phyloP scores from a whole-genome alignment of 192 early-diverging fungal species.

The Umbelopsis sp. region DNA sequence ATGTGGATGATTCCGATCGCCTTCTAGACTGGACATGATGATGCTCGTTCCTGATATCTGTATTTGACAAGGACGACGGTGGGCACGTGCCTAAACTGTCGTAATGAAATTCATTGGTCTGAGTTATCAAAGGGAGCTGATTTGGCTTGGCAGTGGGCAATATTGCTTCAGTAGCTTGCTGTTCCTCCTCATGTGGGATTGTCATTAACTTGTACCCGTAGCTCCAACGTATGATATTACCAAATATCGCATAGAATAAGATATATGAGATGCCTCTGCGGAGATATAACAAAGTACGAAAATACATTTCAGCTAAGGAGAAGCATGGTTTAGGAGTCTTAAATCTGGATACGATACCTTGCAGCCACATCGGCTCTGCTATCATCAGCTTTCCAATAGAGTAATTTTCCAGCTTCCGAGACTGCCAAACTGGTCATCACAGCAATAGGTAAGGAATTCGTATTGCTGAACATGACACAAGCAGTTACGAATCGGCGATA shows the following conservation, averaged over 20 bases:
- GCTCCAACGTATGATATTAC: conserved; percentile 82
- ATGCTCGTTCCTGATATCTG: neutral
- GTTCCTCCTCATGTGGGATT: neutral
- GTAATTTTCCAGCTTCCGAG: conserved; percentile 46
- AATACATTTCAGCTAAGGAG: neutral
- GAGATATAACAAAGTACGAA: conserved; percentile 16
- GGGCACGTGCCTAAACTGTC: conserved; percentile 9
- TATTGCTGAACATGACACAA: conserved; percentile 70
- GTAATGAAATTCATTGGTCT: neutral
- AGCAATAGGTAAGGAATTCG: conserved; percentile 74
- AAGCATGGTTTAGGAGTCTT: neutral
- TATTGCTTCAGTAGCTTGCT: neutral
- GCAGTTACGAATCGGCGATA: conserved; percentile 66
- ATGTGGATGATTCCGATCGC: neutral
- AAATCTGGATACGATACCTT: conserved; percentile 33
- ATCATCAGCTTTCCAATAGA: conserved; percentile 46
- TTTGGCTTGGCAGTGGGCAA: neutral
- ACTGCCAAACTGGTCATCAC: conserved; percentile 62
- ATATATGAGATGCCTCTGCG: conserved; percentile 75
- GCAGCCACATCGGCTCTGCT: conserved; percentile 47
- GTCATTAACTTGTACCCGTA: conserved; percentile 69
- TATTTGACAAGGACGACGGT: neutral
- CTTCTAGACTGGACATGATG: neutral
- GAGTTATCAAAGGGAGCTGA: neutral
- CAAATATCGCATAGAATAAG: conserved; percentile 78